Base-by-base conservation (phyloP, 2,329 filamentous ascomycete species). In the Fusarium sterilihyphosum region DNA sequence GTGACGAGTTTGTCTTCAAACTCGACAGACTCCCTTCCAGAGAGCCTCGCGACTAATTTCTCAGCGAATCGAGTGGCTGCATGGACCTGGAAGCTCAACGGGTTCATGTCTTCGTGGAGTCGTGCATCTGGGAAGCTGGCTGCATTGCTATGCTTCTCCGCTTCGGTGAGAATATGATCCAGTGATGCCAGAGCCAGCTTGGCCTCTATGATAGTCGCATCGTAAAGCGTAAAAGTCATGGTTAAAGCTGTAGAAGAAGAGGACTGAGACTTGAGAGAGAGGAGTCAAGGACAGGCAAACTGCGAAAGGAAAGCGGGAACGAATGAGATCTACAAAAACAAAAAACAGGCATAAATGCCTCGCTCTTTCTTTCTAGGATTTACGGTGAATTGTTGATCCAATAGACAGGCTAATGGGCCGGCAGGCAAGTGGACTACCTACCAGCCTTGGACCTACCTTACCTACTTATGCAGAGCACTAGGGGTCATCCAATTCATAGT, bases 51-150 rank as follows among this genome's bases (percentile, higher is more conserved):
- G 40, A 81, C 60, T 33, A 81, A 60, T 44, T 77, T 74, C 59
- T 80, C 67, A 10, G 76, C 66, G 46, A 72, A 74, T 44, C 73
- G 71, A 43, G 80, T 71, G 20, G 77, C 78, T 68, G 83, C 77
- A 52, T 75, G 71, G 50, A 83, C 73, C 65, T 85, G 84, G 65
- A 81, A 80, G 47, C 75, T 78, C 35, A 84, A 65, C 17, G 81
- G 79, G 41, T 80, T 80, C 84, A 85, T 85, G 69, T 84, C 82
- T 24, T 82, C 79, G 66, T 71, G 72, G 10, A 85, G 73, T 33
- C 81, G 77, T 13, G 79, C 73, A 18, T 76, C 52, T n/a, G 78
- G 57, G 54, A 83, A 62, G 3, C 75, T 78, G n/a, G 75, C 78
- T 44, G 78, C 68, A 37, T 77, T 71, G 62, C 79, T 73, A 24